Evolutionary conservation across 164 flowering plant species (phyloP).

Genomic region (Akebia trifoliata): DNA sequence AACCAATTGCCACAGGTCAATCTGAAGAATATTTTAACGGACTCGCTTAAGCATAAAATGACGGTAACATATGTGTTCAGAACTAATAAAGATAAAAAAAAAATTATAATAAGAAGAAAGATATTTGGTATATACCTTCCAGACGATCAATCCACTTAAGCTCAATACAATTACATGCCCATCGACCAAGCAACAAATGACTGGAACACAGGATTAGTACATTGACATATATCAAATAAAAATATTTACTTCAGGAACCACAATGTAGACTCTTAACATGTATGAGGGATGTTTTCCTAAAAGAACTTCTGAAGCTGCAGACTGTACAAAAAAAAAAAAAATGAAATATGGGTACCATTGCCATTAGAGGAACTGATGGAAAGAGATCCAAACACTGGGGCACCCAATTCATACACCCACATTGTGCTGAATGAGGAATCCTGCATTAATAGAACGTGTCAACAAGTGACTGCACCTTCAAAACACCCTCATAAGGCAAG

Average conservation of each 20-base stretch:
- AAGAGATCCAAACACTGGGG: constrained; percentile 85
- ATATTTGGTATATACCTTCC: constrained; percentile 51
- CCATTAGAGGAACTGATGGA: constrained; percentile 38
- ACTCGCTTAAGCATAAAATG: too few species aligned
- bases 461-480: background rate
- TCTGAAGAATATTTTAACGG: too few species aligned
- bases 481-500: background rate
- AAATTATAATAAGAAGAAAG: background rate
- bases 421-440: constrained; percentile 35
- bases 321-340: background rate
- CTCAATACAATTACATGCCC: constrained; percentile 60
- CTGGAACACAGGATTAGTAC: constrained; percentile 31
- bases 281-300: background rate
- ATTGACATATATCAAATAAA: constrained; percentile 1
- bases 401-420: constrained; percentile 67
- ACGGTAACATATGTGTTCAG: too few species aligned
- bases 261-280: background rate
- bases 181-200: constrained; percentile 87
- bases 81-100: too few species aligned
- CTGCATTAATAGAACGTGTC: constrained; percentile 29
- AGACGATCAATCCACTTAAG: constrained; percentile 50
- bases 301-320: background rate
- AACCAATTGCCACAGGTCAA: too few species aligned
- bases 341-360: constrained; percentile 35
- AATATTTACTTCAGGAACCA: background rate